Evolutionary conservation across 768 basidiomycete genomes (phyloP), one percentile per base, ranked within the genome.

Genomic region (Lactarius hatsudake): DNA sequence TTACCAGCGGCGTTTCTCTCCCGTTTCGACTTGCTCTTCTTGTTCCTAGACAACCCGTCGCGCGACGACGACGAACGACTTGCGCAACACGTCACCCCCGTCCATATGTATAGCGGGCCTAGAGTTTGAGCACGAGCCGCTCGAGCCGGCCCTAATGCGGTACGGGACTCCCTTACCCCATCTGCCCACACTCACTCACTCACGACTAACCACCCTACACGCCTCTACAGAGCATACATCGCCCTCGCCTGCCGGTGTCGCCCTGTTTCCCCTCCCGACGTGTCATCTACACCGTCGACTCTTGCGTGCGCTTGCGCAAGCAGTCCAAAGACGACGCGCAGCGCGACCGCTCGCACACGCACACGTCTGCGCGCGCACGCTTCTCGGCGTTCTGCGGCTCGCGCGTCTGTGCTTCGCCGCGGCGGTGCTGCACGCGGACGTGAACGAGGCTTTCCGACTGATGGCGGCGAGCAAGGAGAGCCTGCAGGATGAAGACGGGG

Each of bases 391-490:
- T 57, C 84, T 99, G 3, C 94, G 97, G 68, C 88, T 96, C 53
- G 96, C 97, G 0, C 90, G 97, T 20, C 82, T 99, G 32, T 88
- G 96, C 45, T 93, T 89, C 79, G 85, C 91, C 60, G 86, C 90
- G 72, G 79, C 79, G 2, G 97, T 98, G 48, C 87, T 87, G 59
- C 86, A 88, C 64, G 82, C 84, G 48, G 97, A 99, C 74, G 95
- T 99, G 15, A 94, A 98, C 74, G 97, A 98, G 78, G 97, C 97
- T 2, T 81, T 99, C 69, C 88, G 97, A 45, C 80, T 99, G 67
- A 98, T 99, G 96, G 94, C 95, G 66, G 94, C 91, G 72, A 94
- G 91, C 79, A 99, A 98, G 77, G 91, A 93, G 74, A 93, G 89
- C 73, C 79, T 98, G 71, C 82, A 87, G 63, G 93, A 96, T 56